Evolutionary conservation across 495 filamentous ascomycete genomes (phyloP), one percentile per base, ranked within the genome.

Genomic region (Penicillium goetzii): DNA sequence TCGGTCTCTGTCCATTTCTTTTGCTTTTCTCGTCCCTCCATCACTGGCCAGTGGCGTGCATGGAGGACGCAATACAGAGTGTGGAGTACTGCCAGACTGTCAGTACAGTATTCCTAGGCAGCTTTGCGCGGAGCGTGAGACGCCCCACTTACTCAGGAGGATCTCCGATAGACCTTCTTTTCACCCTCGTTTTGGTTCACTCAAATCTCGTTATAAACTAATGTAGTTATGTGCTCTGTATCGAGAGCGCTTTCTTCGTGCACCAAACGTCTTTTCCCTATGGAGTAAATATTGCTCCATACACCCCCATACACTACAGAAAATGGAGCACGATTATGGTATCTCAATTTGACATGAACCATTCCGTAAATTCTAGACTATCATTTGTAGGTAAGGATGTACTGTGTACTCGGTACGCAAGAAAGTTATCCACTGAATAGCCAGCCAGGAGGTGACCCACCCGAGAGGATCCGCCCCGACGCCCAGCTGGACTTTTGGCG

Each of bases 151-250:
- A 23, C 19, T 43, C 41, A 50, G 55, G 55, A 59, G 54, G 55
- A 66, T 66, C 64, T 66, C 58, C 63, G 59, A 66, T 62, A 34
- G 38, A 41, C 28, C 45, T n/a, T 40, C 28, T 17, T 32, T 51
- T 28, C 47, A 30, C 23, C 25, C 25, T 51, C 19, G 21, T 14
- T 47, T 9, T 25, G 19, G 21, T 47, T 25, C 43, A 11, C 10
- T 45, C 19, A 45, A 23, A 45, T 10, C 41, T 45, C 5, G 43
- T 10, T 5, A 12, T 12, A 11, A 2, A 3, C 6, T 21, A 9
- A 43, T 21, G 1, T 2, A 11, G 11, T 11, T 40, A 15, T 5
- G 10, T 40, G 10, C 14, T 15, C 36, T 40, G 36, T 40, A 17
- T 12, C 36, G 36, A 40, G 17, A 40, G 12, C 6, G 14, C 10